Evolutionary conservation across 208 protist species (phyloP), one percentile per base, ranked within the genome.

Genomic region (Kentomonas sorsogonicus): DNA sequence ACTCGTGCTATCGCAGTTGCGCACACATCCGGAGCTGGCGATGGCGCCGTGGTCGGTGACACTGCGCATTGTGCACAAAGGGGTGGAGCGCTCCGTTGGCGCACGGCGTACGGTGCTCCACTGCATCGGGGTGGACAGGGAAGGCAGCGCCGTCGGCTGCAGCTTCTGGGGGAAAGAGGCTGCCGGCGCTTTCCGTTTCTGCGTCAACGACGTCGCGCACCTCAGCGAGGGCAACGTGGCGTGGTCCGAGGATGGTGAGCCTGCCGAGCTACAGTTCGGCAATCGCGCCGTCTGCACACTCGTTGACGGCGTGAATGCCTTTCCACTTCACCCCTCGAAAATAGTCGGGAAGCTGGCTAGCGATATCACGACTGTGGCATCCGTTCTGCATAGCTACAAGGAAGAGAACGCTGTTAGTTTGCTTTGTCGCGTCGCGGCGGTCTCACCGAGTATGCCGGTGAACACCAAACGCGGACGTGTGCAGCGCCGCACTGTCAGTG

Each of bases 401-500:
- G 39, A 89, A 2, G 84, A 78, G 20, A 72, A 79, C 25, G 57
- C 77, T n/a, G 69, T 82, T 3, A 74, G 67, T 0, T 58, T 91
- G 13, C 57, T 72, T 13, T 83, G 73, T 15, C 31, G 69, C 15
- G 79, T 94, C 10, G 29, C 23, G 1, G 31, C 38, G 7, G 60
- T 80, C n/a, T 57, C 52, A 20, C 39, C 41, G 0, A 50, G 30
- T 16, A 41, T 53, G 2, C 53, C 77, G 9, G 66, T 84, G 15
- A 63, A 71, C 39, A 92, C 88, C 0, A 79, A 78, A 48, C 63
- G 73, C 1, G 84, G 88, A 3, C 74, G 74, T 16, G 84, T 92
- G 27, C 66, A 69, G 60, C 69, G 75, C 0, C 39, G 54, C 0
- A 56, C 53, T 5, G 38, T 92, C 22, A 60, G 59, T 13, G 40